Conservation (phyloP, 192 early-diverging fungal species). For the Coemansia sp. region DNA sequence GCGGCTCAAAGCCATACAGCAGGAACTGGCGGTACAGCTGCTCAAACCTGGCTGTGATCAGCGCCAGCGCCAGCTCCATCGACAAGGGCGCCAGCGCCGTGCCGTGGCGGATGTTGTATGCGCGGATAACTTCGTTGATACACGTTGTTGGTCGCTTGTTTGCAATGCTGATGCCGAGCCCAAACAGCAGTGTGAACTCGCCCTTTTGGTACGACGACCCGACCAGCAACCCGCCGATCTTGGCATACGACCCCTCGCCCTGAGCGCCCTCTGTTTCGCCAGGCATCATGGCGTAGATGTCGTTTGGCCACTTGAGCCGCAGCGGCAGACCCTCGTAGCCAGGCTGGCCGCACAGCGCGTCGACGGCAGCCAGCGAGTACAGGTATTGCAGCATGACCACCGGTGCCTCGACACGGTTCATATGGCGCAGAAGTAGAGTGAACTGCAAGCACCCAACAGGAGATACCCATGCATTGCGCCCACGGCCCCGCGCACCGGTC, state of each 20-base stretch:
- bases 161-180: slow-evolving; percentile 81
- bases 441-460: slow-evolving; percentile 88
- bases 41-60: slow-evolving; percentile 71
- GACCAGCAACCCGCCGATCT: slow-evolving; percentile 90
- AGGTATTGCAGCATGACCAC: slow-evolving; percentile 95
- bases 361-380: slow-evolving; percentile 78
- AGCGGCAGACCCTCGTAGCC: slow-evolving; percentile 82
- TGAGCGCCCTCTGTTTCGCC: slow-evolving; percentile 30
- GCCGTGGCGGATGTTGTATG: slow-evolving; percentile 52
- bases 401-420: slow-evolving; percentile 52
- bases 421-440: slow-evolving; percentile 74
- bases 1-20: slow-evolving; percentile 61
- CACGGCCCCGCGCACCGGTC: slow-evolving; percentile 84
- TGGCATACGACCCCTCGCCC: slow-evolving; percentile 48
- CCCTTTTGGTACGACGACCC: slow-evolving; percentile 70
- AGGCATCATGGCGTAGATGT: slow-evolving; percentile 71
- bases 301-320: slow-evolving; percentile 97
- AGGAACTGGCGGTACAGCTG: slow-evolving; percentile 71
- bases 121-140: slow-evolving; percentile 73
- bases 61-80: slow-evolving; percentile 41
- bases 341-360: slow-evolving; percentile 61
- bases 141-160: slow-evolving; percentile 85
- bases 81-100: slow-evolving; percentile 40
- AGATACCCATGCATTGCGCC: slow-evolving; percentile 93
- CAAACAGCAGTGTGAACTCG: slow-evolving; percentile 79